Percentiles rank a stretch among this genome's conserved stretches.
Evolutionary conservation across 2,329 filamentous ascomycete species (phyloP).

Genomic region (Onygena corvina): DNA sequence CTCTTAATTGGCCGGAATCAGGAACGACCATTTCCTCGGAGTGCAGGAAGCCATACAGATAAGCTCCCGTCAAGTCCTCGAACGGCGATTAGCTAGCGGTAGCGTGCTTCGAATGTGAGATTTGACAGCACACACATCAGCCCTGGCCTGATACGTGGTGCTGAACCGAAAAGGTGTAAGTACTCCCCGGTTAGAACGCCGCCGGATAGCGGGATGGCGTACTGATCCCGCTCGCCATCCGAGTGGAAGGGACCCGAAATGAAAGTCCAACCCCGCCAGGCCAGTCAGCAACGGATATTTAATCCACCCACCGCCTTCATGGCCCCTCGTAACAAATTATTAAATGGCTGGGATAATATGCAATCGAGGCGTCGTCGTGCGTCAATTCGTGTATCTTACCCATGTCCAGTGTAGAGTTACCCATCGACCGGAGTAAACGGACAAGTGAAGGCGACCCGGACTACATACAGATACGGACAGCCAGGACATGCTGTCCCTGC

Average conservation of each 20-base stretch:
- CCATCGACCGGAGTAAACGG: not conserved
- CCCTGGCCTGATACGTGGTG: not conserved
- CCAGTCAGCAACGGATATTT: not conserved
- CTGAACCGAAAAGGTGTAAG: too few relatives aligned
- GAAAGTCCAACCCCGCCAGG: not conserved
- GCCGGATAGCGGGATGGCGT: not conserved
- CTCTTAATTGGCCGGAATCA: not conserved
- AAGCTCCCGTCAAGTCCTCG: not conserved
- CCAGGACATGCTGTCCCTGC: not conserved
- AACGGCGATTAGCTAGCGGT: not conserved
- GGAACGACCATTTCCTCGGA: not conserved
- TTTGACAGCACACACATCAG: too few relatives aligned
- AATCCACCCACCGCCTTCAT: conserved; percentile 3
- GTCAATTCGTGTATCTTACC: not conserved
- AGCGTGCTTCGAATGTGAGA: not conserved
- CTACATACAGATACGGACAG: not conserved
- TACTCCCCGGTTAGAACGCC: too few relatives aligned
- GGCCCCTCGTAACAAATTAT: not conserved
- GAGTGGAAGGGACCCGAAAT: not conserved
- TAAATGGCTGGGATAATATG: not conserved
- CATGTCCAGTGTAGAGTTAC: not conserved
- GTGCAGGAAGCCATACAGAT: not conserved
- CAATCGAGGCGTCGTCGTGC: not conserved
- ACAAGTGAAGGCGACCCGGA: not conserved
- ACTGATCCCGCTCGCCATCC: not conserved